These are phyloP conservation scores for Bigelowiella natans DNA, from an alignment of 78 protist species.

Conservation along the genomic window DNA sequence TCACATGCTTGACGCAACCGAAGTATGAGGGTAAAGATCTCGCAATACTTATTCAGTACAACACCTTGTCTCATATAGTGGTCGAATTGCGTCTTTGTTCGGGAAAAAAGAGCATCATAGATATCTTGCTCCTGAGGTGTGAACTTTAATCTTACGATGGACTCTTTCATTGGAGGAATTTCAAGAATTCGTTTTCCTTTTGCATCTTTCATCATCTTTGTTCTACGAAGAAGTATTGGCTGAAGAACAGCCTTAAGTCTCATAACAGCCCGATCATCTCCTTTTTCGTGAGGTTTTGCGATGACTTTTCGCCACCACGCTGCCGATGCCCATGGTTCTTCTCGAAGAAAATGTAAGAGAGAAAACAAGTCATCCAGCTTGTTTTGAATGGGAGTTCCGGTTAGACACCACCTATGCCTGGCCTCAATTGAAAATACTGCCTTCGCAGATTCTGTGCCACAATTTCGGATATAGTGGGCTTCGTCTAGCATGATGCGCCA, in stretches of 20 bases:
- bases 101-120: conserved; percentile 35
- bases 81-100: not conserved
- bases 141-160: not conserved
- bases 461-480: conserved; percentile 45
- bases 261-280: not conserved
- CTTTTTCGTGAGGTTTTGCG: not conserved
- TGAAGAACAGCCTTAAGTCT: not conserved
- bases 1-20: conserved; percentile 23
- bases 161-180: not conserved
- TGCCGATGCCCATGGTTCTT: not conserved
- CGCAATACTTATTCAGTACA: not conserved
- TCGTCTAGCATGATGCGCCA: conserved; percentile 47
- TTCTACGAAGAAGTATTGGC: conserved; percentile 17
- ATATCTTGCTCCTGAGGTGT: conserved; percentile 45
- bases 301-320: not conserved
- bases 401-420: conserved; percentile 28
- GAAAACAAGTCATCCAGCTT: conserved; percentile 28
- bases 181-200: not conserved
- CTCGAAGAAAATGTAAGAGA: conserved; percentile 25
- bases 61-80: not conserved
- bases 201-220: not conserved
- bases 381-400: conserved; percentile 56
- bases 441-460: conserved; percentile 18
- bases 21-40: not conserved
- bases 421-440: not conserved